Percentiles rank a stretch among this genome's conserved stretches.
Evolutionary conservation across 164 flowering plant genomes (phyloP).

Genomic region (Nymphaea colorata): DNA sequence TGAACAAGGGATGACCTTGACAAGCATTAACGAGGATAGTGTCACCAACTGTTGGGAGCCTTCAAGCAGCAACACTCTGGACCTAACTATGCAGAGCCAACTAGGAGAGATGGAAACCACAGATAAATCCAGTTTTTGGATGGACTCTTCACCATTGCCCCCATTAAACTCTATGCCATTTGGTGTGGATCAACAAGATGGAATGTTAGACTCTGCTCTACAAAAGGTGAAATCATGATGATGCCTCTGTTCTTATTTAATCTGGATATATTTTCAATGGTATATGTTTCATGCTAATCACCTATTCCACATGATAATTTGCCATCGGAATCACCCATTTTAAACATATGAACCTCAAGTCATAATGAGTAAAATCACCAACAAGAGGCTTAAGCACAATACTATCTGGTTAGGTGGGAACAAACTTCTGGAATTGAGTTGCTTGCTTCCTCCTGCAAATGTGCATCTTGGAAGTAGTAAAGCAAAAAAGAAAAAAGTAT

Average conservation of each 20-base stretch:
- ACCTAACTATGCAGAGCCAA: background rate
- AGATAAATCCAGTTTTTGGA: conserved; percentile 26
- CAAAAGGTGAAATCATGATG: conserved; percentile 30
- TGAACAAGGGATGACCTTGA: conserved; percentile 5
- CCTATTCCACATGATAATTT: background rate
- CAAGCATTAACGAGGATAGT: conserved; percentile 15
- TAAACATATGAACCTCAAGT: background rate
- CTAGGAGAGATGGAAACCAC: conserved; percentile 12
- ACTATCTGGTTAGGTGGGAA: background rate
- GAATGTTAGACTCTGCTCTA: conserved; percentile 16
- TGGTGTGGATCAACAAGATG: conserved; percentile 17
- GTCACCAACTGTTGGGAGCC: conserved; percentile 8
- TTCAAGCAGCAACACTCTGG: background rate
- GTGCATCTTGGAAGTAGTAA: no score
- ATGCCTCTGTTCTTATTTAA: background rate
- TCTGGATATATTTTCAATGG: background rate
- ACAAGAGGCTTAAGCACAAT: background rate
- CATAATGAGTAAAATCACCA: no score
- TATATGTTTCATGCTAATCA: background rate
- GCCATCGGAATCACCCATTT: background rate
- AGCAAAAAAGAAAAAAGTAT: no score
- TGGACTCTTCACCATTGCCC: conserved; percentile 29
- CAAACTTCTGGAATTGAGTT: no score
- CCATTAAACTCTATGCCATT: conserved; percentile 11
- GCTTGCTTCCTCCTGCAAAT: no score